Conservation (phyloP, 179 eudicot species). For the Silene noctiflora region DNA sequence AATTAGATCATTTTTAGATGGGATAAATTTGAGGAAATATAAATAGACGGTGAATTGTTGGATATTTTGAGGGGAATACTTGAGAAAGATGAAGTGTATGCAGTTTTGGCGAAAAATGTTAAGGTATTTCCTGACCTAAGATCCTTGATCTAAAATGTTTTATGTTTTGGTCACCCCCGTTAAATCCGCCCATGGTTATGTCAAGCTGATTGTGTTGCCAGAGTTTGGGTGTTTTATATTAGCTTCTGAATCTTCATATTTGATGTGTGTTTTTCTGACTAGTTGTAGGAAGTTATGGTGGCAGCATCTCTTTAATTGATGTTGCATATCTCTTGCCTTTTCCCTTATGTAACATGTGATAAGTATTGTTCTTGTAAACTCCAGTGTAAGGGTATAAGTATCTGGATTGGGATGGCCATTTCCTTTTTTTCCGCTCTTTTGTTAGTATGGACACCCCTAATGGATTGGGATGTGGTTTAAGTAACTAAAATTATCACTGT, state of each 20-base stretch:
- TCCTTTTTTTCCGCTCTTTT: no score
- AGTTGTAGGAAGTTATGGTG: neutral
- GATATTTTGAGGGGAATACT: no score
- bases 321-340: neutral
- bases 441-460: neutral
- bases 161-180: no score
- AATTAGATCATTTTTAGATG: neutral
- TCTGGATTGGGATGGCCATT: neutral
- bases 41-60: neutral
- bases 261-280: neutral
- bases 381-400: no score
- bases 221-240: neutral
- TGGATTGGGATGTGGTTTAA: neutral
- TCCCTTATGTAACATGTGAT: neutral
- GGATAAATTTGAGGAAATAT: neutral
- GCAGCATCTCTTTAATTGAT: neutral
- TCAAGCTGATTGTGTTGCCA: neutral
- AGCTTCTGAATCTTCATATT: neutral
- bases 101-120: neutral
- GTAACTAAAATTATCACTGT: slow-evolving; percentile 10
- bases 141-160: no score
- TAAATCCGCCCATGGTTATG: no score
- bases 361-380: neutral
- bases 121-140: neutral
- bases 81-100: no score